Conservation (phyloP, 768 basidiomycete species). For the Obba rivulosa region DNA sequence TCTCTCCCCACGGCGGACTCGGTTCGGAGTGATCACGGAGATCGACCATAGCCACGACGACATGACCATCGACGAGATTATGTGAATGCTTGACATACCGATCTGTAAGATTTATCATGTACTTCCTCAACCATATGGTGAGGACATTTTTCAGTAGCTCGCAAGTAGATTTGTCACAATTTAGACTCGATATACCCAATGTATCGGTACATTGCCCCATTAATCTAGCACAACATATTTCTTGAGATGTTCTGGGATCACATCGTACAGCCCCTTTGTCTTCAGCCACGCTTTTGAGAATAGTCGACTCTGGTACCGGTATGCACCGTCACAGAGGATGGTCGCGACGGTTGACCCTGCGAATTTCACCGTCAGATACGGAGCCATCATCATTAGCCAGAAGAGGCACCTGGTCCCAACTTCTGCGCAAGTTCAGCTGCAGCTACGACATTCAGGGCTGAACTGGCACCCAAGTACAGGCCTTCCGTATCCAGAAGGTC, state of each 20-base stretch:
- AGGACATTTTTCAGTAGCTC: too few species aligned
- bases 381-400: background rate
- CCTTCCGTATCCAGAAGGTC: constrained; percentile 89
- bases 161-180: too few species aligned
- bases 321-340: constrained; percentile 91
- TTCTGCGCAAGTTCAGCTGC: constrained; percentile 83
- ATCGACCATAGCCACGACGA: constrained; percentile 12
- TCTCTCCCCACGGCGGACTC: constrained; percentile 4
- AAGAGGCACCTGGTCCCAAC: constrained; percentile 67
- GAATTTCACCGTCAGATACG: background rate
- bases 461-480: constrained; percentile 89
- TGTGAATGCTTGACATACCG: constrained; percentile 3
- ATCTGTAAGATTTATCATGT: too few species aligned
- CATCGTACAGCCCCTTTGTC: constrained; percentile 67
- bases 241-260: constrained; percentile 78
- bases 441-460: constrained; percentile 92
- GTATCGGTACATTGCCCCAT: background rate
- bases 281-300: constrained; percentile 93
- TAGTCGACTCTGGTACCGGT: constrained; percentile 92
- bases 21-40: constrained; percentile 7
- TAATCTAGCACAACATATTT: constrained; percentile 87
- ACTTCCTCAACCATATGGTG: too few species aligned
- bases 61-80: constrained; percentile 28
- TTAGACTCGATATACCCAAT: background rate
- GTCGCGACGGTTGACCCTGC: constrained; percentile 82